phyloP scores from a whole-genome alignment of 139 green algal genomes.

The Chlorella sorokiniana region DNA sequence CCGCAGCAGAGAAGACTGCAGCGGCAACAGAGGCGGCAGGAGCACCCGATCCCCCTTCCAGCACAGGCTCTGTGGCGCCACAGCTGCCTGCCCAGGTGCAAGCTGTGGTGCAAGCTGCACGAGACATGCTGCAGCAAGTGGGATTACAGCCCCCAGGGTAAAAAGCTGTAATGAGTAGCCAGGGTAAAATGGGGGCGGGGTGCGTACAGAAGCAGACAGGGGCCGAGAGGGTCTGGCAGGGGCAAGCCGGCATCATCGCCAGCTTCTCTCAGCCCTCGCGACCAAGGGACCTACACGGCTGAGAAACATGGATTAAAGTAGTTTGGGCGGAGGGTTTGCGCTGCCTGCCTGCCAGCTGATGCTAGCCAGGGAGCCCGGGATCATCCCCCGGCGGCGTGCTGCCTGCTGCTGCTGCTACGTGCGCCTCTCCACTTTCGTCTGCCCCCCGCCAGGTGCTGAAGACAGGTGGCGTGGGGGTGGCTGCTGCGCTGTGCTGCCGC shows the following conservation, averaged over 20 bases:
- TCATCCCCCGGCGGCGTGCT: too few relatives aligned
- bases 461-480: not conserved
- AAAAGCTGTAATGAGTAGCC: not conserved
- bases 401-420: too few relatives aligned
- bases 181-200: not conserved
- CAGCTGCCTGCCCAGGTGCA: not conserved
- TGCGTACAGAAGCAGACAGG: not conserved
- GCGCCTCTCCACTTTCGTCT: too few relatives aligned
- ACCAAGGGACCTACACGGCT: not conserved
- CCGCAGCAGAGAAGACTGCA: not conserved
- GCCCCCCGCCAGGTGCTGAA: not conserved
- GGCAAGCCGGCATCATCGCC: not conserved
- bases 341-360: too few relatives aligned
- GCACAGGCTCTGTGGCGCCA: not conserved
- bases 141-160: slow-evolving; percentile 9
- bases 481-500: not conserved
- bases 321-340: too few relatives aligned
- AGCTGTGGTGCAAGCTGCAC: not conserved
- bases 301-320: not conserved
- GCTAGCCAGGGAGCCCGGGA: too few relatives aligned
- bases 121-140: not conserved
- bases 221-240: not conserved
- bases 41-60: too few relatives aligned
- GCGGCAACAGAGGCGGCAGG: not conserved
- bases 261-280: not conserved